A percentile compares a stretch with the other conserved stretches of the same genome.
Evolutionary conservation across 305 asterid species (phyloP).

Genomic region (Fraxinus sp.): DNA sequence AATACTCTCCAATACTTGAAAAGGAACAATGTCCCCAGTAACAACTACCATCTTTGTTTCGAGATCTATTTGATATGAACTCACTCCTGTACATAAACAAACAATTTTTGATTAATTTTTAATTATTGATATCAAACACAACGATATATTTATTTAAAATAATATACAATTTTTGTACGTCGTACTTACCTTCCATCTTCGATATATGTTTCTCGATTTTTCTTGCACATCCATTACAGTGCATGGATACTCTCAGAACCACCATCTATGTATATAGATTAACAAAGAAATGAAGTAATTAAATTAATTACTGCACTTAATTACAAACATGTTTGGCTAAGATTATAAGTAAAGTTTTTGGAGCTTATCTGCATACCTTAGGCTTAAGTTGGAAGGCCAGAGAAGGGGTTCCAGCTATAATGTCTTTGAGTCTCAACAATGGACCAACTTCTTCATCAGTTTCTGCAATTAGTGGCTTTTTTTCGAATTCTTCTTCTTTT

Average conservation of each 20-base stretch:
- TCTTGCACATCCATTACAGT: constrained; percentile 76
- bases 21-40: constrained; percentile 70
- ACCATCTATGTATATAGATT: constrained; percentile 47
- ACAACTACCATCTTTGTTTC: constrained; percentile 77
- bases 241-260: constrained; percentile 72
- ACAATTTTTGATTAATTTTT: neutral
- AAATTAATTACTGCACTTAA: neutral
- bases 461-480: constrained; percentile 38
- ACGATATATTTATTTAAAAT: too few species aligned
- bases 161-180: neutral
- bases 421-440: constrained; percentile 51
- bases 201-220: constrained; percentile 66
- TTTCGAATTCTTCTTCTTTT: constrained; percentile 19
- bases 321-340: neutral
- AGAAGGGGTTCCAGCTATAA: constrained; percentile 53
- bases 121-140: neutral
- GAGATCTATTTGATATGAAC: constrained; percentile 62
- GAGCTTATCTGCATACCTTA: constrained; percentile 39
- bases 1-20: constrained; percentile 73
- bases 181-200: constrained; percentile 60
- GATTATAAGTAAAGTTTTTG: neutral
- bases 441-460: constrained; percentile 17
- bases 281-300: neutral
- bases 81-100: constrained; percentile 50
- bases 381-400: constrained; percentile 78